Base-by-base conservation (phyloP, 1,284 basidiomycete species). In the Apiotrichum sp. region DNA sequence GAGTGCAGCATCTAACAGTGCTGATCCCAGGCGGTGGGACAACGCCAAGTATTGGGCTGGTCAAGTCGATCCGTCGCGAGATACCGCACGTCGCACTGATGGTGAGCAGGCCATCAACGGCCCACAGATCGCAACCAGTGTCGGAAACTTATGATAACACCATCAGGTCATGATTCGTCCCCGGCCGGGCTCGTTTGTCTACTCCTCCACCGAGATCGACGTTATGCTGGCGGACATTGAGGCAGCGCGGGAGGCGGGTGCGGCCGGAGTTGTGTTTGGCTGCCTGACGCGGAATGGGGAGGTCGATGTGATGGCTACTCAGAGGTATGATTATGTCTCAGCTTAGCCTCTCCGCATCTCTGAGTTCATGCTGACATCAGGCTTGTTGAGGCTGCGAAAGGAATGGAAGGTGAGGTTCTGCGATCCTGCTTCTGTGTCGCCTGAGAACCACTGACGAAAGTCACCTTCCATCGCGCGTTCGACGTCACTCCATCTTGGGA, bases 381-480 rank as follows among this genome's bases (percentile, higher is more conserved):
- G 22, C 40, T 88, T 4, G 80, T 83, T 10, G 77, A 81, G 39
- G 82, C 81, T 52, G 84, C 86, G 14, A 63, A 74, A 16, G 84
- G 84, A 1, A 65, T 88, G 57, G 80, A 88, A 81, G 82, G 88
- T 84, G 56, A 53, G 69, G 3, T 33, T 22, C 16, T 32, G 11
- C 6, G 69, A 29, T 33, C 29, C 16, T 32, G 11, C 6, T 33
- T 4, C 13, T 0, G 16, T 1, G 29, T 29, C 29, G 29, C 29
- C 29, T 29, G 29, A 29, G 29, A 6, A 4, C 4, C 3, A 8
- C 53, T 54, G 8, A 56, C 36, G 8, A 31, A 44, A 88, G 88
- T 88, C 36, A 88, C 86, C 62, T 90, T 90, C 68, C 88, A 90
- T 68, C 79, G 88, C 53, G 88, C 88, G 14, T 86, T 89, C 65